A percentile compares a stretch with the other conserved stretches of the same genome.
These are phyloP conservation scores for Fusarium neocosmosporiellum DNA, from an alignment of 2,329 filamentous ascomycete species.

Conservation along the genomic window DNA sequence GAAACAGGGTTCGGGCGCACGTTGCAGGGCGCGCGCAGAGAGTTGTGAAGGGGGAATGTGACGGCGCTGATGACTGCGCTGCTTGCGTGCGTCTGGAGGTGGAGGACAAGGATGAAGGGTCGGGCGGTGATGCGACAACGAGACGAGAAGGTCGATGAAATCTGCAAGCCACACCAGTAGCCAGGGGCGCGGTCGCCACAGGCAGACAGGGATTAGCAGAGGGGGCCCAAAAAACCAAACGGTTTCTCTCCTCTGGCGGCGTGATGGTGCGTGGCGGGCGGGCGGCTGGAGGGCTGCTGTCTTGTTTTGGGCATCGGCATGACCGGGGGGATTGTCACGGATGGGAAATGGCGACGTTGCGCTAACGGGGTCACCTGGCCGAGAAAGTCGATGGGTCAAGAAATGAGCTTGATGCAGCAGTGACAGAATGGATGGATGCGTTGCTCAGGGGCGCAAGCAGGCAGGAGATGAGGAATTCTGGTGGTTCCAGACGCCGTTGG, in stretches of 20 bases:
- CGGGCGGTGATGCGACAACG: not conserved
- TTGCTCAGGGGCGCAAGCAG: conserved; percentile 21
- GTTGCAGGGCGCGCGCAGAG: conserved; percentile 31
- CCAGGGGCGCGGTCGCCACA: conserved; percentile 26
- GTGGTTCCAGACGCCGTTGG: not conserved
- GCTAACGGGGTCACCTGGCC: conserved; percentile 25
- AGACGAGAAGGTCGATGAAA: not conserved
- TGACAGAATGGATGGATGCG: not conserved
- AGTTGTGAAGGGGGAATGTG: not conserved
- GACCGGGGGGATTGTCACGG: conserved; percentile 12
- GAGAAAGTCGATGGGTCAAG: conserved; percentile 3
- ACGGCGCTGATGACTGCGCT: not conserved
- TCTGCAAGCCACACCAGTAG: conserved; percentile 26
- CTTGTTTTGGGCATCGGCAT: conserved; percentile 1
- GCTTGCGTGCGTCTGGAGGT: not conserved
- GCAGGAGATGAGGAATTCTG: not conserved
- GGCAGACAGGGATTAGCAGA: conserved; percentile 17
- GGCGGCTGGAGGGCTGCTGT: not conserved
- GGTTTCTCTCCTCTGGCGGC: conserved; percentile 14
- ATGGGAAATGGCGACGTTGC: conserved; percentile 25
- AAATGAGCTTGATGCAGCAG: conserved; percentile 33
- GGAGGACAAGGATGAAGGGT: conserved; percentile 3
- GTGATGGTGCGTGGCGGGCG: not conserved
- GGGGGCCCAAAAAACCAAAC: conserved; percentile 19
- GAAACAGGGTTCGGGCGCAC: conserved; percentile 36